Evolutionary conservation across 2,329 filamentous ascomycete species (phyloP).

Genomic region (Xylogone sp.): DNA sequence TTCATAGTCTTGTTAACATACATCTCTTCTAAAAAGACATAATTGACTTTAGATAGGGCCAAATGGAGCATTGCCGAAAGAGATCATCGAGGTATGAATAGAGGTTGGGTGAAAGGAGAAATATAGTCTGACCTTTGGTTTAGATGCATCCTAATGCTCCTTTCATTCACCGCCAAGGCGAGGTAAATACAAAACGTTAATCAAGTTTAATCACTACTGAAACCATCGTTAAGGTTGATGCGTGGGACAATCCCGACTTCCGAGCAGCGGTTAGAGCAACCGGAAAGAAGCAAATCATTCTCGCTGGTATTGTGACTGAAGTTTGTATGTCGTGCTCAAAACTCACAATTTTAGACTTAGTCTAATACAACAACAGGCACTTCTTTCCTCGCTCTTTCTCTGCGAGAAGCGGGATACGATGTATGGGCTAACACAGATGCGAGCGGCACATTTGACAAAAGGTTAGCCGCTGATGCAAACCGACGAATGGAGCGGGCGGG

Average conservation of each 20-base stretch:
- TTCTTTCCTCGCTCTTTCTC: conserved; percentile 68
- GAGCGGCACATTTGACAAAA: conserved; percentile 59
- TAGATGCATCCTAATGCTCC: conserved; percentile 61
- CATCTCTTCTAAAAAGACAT: neutral
- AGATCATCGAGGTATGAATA: conserved; percentile 50
- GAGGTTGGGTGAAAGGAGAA: neutral
- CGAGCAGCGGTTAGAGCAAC: conserved; percentile 60
- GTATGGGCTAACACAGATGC: conserved; percentile 73
- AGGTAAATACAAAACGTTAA: conserved; percentile 52
- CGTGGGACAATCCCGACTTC: conserved; percentile 73
- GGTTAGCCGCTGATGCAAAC: conserved; percentile 62
- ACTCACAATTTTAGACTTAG: neutral
- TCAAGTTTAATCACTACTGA: conserved; percentile 32
- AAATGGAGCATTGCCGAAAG: conserved; percentile 67
- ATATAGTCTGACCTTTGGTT: neutral
- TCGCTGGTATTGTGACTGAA: conserved; percentile 71
- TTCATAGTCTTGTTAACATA: neutral
- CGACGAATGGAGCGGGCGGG: conserved; percentile 63
- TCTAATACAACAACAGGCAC: conserved; percentile 42
- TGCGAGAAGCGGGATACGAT: conserved; percentile 66
- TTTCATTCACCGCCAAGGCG: conserved; percentile 63
- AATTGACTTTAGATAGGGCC: conserved; percentile 43
- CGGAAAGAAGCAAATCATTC: conserved; percentile 65
- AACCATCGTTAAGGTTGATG: conserved; percentile 68
- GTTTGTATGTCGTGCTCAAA: conserved; percentile 48